Evolutionary conservation across 495 filamentous ascomycete genomes (phyloP).

Genomic region (Lasiosphaeria hispida): DNA sequence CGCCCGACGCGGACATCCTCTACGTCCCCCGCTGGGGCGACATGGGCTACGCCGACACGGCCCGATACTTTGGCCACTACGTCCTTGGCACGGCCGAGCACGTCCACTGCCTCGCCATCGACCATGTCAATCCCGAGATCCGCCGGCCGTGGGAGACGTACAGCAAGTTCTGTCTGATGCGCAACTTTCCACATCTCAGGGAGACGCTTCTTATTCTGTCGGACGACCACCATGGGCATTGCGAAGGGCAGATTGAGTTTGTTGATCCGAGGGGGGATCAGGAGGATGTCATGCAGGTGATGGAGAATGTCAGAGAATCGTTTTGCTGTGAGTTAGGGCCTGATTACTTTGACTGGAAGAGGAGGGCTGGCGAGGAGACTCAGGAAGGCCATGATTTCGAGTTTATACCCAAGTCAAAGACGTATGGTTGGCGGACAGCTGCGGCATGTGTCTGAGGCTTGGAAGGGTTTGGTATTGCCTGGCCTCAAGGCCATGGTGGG

Average conservation of each 20-base stretch:
- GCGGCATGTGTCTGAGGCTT: no score
- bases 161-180: constrained; percentile 47
- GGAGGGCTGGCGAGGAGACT: not conserved
- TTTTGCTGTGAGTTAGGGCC: constrained; percentile 39
- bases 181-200: constrained; percentile 40
- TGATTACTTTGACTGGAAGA: constrained; percentile 1
- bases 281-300: constrained; percentile 31
- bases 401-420: constrained; percentile 21
- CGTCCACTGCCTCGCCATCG: constrained; percentile 43
- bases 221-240: constrained; percentile 9
- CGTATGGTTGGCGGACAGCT: not conserved
- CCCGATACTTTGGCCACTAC: constrained; percentile 37
- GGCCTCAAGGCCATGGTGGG: no score
- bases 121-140: constrained; percentile 45
- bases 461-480: not conserved
- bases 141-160: constrained; percentile 54
- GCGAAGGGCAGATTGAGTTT: constrained; percentile 30
- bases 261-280: constrained; percentile 36
- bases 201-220: constrained; percentile 28
- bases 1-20: constrained; percentile 44
- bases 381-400: constrained; percentile 14
- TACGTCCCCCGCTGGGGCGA: constrained; percentile 46
- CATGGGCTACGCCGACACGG: constrained; percentile 49
- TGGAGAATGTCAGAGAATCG: constrained; percentile 41
- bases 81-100: constrained; percentile 27